Base-by-base conservation (phyloP, 148 eudicot genomes). In the Diospyros lotus region DNA sequence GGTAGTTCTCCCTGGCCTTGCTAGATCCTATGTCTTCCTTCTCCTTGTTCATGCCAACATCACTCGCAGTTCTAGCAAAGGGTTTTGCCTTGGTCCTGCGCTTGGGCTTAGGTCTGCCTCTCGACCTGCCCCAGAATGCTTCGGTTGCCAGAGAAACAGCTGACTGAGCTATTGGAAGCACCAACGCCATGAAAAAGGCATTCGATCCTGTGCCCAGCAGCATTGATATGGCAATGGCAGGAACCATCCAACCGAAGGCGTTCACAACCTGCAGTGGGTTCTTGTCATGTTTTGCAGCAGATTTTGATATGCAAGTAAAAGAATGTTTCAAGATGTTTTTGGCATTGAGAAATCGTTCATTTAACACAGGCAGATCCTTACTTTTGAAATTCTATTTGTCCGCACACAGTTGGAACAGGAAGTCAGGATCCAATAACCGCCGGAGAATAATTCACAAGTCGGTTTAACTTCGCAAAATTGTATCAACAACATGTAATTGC, bases 191-290 rank as follows among this genome's bases (percentile, higher is more conserved):
- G 69, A 93, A 52, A 51, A 89, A 54, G 45, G 91, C 74, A 71
- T 86, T 79, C 6, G 87, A 71, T 15, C 88, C 97, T 11, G 87
- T 84, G 46, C 88, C 96, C 17, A 87, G 53, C 28, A 93, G 50
- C 71, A 81, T 8, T 56, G 93, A 93, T 69, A 90, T 75, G 75
- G 78, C 48, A 52, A 93, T 58, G 28, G 89, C 90, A 1, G 97
- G 97, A 79, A 93, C 50, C 84, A 93, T 83, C 97, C 97, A 93
- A 43, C 91, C 97, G 64, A 92, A 84, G 82, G 89, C 76, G 74
- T 76, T 73, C 53, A 87, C 53, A 69, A 82, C 77, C 95, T 92
- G 90, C 86, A 82, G 72, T 66, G n/a, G n/a, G 48, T 44, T 58
- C 56, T 61, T 43, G n/a, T 58, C 53, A 61, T 8, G 0, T 10